A percentile compares a stretch with the other conserved stretches of the same genome.
These are phyloP conservation scores for Monilinia aucupariae DNA, from an alignment of 2,329 filamentous ascomycete genomes.

Conservation along the genomic window DNA sequence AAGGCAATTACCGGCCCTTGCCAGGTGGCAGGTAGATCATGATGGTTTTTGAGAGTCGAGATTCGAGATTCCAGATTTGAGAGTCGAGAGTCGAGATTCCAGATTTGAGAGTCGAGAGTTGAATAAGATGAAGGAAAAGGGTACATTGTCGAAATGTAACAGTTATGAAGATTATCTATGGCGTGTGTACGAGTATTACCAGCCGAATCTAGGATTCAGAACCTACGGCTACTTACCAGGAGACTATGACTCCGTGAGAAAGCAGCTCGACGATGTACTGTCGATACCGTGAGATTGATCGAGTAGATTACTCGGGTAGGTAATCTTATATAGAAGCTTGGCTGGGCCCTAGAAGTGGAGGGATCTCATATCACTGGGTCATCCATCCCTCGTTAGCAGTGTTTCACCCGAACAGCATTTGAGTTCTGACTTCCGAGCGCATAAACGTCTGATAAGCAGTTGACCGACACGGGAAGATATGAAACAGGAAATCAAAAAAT, in stretches of 20 bases:
- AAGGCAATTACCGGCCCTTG: neutral
- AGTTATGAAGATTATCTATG: neutral
- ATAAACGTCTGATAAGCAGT: no score
- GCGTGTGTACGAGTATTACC: neutral
- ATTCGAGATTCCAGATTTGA: no score
- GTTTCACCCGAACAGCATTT: neutral
- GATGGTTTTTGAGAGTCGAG: neutral
- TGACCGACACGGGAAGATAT: no score
- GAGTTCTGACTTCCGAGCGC: no score
- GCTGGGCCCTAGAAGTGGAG: slow-evolving; percentile 5
- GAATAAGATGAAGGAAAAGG: no score
- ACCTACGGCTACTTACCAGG: neutral
- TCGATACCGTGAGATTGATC: neutral
- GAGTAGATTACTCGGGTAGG: neutral
- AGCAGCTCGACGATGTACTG: no score
- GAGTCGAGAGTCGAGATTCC: no score
- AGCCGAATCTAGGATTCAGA: neutral
- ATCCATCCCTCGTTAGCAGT: neutral
- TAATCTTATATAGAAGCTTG: slow-evolving; percentile 1
- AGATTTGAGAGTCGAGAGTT: no score
- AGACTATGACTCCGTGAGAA: no score
- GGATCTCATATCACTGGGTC: neutral
- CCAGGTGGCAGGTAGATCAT: neutral
- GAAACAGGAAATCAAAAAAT: no score
- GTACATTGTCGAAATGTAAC: neutral